Evolutionary conservation across 805 yeast genomes (phyloP).

Genomic region (Zygosaccharomyces rouxii): DNA sequence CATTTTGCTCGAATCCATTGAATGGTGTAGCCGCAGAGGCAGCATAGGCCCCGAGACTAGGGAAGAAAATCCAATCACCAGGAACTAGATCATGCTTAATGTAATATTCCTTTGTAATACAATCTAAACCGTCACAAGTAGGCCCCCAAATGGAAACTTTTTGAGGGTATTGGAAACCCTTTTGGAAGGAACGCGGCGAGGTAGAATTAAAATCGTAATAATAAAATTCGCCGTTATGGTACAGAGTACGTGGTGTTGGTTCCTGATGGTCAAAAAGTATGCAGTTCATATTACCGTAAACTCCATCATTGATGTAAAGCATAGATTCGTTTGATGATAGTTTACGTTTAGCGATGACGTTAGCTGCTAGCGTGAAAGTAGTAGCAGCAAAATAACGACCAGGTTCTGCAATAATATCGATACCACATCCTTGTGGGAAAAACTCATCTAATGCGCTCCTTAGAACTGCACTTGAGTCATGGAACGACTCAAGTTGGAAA

Average conservation of each 20-base stretch:
- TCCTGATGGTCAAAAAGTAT: slow-evolving; percentile 86
- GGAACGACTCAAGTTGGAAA: slow-evolving; percentile 61
- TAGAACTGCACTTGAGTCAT: slow-evolving; percentile 53
- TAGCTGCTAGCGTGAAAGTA: slow-evolving; percentile 79
- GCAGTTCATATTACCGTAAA: slow-evolving; percentile 93
- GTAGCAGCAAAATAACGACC: slow-evolving; percentile 85
- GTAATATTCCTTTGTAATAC: slow-evolving; percentile 51
- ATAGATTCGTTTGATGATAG: slow-evolving; percentile 45
- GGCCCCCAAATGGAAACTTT: slow-evolving; percentile 92
- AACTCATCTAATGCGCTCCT: slow-evolving; percentile 48
- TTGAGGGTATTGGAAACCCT: slow-evolving; percentile 20
- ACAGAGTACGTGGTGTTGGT: slow-evolving; percentile 65
- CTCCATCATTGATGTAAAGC: slow-evolving; percentile 91
- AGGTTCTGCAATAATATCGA: slow-evolving; percentile 78
- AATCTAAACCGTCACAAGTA: slow-evolving; percentile 94
- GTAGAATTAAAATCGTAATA: slow-evolving; percentile 36
- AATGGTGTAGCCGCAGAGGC: slow-evolving; percentile 87
- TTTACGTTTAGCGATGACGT: slow-evolving; percentile 78
- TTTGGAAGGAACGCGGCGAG: slow-evolving; percentile 9
- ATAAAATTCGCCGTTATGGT: slow-evolving; percentile 46
- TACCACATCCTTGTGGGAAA: slow-evolving; percentile 49
- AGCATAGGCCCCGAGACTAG: slow-evolving; percentile 86
- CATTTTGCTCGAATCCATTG: slow-evolving; percentile 74
- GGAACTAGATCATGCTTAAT: slow-evolving; percentile 60
- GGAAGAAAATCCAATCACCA: slow-evolving; percentile 92